Percentiles rank a stretch among this genome's conserved stretches.
phyloP scores from a whole-genome alignment of 2,329 filamentous ascomycete species.

The Arthroderma sp. region DNA sequence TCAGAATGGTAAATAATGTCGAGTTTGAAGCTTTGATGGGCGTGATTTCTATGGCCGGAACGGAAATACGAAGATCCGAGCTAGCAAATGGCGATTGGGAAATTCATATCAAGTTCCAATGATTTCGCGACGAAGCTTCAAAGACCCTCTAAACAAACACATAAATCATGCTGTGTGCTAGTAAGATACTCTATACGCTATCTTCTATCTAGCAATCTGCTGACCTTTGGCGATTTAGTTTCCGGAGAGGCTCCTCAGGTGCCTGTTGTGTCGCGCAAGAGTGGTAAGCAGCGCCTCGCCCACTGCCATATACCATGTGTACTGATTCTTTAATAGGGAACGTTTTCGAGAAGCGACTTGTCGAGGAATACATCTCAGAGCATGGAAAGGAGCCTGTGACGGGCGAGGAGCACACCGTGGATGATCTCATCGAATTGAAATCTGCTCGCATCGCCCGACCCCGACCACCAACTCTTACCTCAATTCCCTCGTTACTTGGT shows the following conservation, averaged over 20 bases:
- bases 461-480: conserved; percentile 84
- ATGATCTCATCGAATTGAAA: conserved; percentile 83
- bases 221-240: conserved; percentile 43
- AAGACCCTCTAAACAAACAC: neutral
- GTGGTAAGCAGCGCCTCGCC: conserved; percentile 48
- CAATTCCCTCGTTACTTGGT: conserved; percentile 84
- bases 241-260: conserved; percentile 93
- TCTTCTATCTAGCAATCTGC: neutral
- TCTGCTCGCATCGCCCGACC: conserved; percentile 73
- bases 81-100: neutral
- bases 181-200: conserved; percentile 36
- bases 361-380: conserved; percentile 88
- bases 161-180: conserved; percentile 49
- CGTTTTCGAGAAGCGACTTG: conserved; percentile 87
- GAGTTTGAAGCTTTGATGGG: too few relatives aligned
- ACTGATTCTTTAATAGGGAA: conserved; percentile 48
- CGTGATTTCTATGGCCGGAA: conserved; percentile 6
- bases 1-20: too few relatives aligned
- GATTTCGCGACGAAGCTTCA: neutral
- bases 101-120: neutral
- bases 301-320: conserved; percentile 11
- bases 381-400: conserved; percentile 86
- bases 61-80: conserved; percentile 9
- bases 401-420: conserved; percentile 66
- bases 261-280: conserved; percentile 89